Evolutionary conservation across 2,329 filamentous ascomycete species (phyloP).

Genomic region (Neofusicoccum kwambonambiense): DNA sequence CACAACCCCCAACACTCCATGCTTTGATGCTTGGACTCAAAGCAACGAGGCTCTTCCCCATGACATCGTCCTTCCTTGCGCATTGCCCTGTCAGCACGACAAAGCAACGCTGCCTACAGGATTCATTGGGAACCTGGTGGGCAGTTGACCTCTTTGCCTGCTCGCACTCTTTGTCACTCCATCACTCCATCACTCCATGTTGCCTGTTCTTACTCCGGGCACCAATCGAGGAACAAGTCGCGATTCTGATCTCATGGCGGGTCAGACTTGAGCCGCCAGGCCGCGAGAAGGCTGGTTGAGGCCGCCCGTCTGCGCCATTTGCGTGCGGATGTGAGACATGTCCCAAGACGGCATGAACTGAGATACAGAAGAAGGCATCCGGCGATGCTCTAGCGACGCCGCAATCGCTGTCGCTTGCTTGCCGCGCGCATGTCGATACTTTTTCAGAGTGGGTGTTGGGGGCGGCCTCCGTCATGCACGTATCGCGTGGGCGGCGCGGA

Average conservation of each 20-base stretch:
- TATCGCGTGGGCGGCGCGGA: neutral
- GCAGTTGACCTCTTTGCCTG: too few species aligned
- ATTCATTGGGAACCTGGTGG: too few species aligned
- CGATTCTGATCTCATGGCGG: neutral
- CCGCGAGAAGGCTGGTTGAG: neutral
- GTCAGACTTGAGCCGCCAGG: neutral
- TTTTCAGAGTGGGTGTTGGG: neutral
- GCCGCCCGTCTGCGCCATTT: neutral
- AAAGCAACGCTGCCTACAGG: too few species aligned
- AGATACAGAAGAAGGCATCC: neutral
- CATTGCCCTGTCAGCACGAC: too few species aligned
- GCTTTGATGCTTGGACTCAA: too few species aligned
- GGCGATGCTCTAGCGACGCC: neutral
- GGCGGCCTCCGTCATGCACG: neutral
- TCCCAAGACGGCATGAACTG: neutral
- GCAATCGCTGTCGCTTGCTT: neutral
- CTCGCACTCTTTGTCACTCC: neutral
- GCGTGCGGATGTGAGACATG: neutral
- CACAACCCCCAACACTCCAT: too few species aligned
- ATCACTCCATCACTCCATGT: neutral
- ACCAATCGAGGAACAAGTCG: neutral
- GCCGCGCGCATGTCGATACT: slow-evolving; percentile 1
- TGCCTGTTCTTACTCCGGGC: neutral
- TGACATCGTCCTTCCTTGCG: too few species aligned
- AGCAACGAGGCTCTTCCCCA: too few species aligned